Conservation (phyloP, 768 basidiomycete genomes). For the Mycena latifolia region DNA sequence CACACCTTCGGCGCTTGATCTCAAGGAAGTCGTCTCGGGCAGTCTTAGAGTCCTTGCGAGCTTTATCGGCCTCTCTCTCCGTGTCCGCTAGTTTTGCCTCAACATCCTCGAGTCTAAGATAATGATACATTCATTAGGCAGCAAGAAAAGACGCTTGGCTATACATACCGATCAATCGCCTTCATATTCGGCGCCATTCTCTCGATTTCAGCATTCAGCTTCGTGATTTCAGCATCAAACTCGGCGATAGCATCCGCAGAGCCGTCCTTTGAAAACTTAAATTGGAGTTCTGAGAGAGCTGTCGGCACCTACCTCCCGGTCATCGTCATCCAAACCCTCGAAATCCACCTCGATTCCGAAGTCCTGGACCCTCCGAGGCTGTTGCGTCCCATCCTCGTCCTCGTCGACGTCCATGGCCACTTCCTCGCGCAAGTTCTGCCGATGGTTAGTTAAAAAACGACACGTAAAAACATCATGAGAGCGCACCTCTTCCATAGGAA, state of each 20-base stretch:
- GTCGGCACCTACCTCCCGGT: conserved; percentile 63
- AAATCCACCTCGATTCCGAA: conserved; percentile 95
- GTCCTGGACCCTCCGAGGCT: conserved; percentile 77
- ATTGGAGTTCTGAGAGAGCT: neutral
- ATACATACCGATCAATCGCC: conserved; percentile 85
- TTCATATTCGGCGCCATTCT: conserved; percentile 97
- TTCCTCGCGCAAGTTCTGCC: conserved; percentile 83
- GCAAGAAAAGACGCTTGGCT: neutral
- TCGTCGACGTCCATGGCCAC: conserved; percentile 95
- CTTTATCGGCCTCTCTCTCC: conserved; percentile 93
- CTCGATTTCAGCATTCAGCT: conserved; percentile 85
- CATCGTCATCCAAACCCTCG: conserved; percentile 76
- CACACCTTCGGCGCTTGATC: conserved; percentile 83
- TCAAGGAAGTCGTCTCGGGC: conserved; percentile 96
- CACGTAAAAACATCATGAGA: neutral
- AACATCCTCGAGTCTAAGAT: conserved; percentile 81
- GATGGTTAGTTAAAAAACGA: conserved; percentile 21
- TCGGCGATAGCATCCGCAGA: conserved; percentile 74
- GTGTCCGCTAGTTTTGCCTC: conserved; percentile 89
- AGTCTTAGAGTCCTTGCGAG: conserved; percentile 87
- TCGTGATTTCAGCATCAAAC: conserved; percentile 79
- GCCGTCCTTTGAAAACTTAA: conserved; percentile 60
- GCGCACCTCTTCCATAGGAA: conserved; percentile 94
- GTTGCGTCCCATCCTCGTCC: conserved; percentile 85
- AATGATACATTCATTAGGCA: neutral